These are phyloP conservation scores for Colletotrichum truncatum DNA, from an alignment of 2,329 filamentous ascomycete genomes.

Conservation along the genomic window DNA sequence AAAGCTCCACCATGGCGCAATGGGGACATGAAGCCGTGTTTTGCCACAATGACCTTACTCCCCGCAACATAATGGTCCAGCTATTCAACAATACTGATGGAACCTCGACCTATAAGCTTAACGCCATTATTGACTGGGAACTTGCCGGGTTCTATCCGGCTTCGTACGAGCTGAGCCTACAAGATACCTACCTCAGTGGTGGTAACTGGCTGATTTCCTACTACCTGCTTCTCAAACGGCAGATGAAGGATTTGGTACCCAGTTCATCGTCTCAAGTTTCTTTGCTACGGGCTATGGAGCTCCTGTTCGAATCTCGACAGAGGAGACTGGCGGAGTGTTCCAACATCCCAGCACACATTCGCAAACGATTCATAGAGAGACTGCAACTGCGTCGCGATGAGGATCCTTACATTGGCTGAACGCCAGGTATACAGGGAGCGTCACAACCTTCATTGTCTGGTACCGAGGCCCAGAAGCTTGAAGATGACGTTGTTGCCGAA, in stretches of 20 bases:
- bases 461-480: not conserved
- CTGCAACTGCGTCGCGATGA: not conserved
- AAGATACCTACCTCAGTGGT: constrained; percentile 1
- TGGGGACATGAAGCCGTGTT: not conserved
- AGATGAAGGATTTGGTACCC: not conserved
- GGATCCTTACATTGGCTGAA: not conserved
- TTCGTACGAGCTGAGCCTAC: not conserved
- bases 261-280: not conserved
- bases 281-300: not conserved
- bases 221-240: not conserved
- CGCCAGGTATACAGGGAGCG: not conserved
- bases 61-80: not conserved
- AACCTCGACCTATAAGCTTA: not conserved
- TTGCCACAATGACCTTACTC: constrained; percentile 13
- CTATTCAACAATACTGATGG: not conserved
- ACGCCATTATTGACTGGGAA: not conserved
- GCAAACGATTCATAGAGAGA: not conserved
- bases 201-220: not conserved
- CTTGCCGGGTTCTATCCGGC: not conserved
- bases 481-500: not conserved
- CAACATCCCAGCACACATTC: not conserved
- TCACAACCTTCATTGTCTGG: not conserved
- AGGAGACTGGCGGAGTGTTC: not conserved
- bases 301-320: not conserved
- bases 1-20: not conserved